These are phyloP conservation scores for Scedosporium minutisporum DNA, from an alignment of 2,329 filamentous ascomycete genomes.

Conservation along the genomic window DNA sequence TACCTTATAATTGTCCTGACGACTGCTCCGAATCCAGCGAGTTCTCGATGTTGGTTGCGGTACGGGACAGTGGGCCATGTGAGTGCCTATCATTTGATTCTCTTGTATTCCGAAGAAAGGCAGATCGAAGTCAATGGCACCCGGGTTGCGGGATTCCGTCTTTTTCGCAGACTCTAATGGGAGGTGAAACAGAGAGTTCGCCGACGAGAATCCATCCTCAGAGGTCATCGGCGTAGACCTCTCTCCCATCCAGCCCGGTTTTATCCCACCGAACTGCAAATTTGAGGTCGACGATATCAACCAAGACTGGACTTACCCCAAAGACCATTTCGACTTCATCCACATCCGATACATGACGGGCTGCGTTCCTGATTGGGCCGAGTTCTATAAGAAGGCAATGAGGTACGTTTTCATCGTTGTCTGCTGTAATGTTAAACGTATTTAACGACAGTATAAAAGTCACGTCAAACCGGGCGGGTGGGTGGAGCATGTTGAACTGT, in stretches of 20 bases:
- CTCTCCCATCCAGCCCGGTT: slow-evolving; percentile 47
- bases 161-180: background rate
- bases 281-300: slow-evolving; percentile 57
- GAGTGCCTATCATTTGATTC: background rate
- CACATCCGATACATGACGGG: slow-evolving; percentile 47
- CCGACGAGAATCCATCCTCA: slow-evolving; percentile 33
- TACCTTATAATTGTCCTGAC: background rate
- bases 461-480: slow-evolving; percentile 32
- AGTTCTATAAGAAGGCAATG: slow-evolving; percentile 35
- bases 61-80: slow-evolving; percentile 28
- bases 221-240: slow-evolving; percentile 45
- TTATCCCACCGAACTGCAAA: slow-evolving; percentile 50
- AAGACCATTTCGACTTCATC: slow-evolving; percentile 46
- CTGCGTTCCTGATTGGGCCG: slow-evolving; percentile 42
- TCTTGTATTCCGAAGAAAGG: too few relatives aligned
- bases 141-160: background rate
- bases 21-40: slow-evolving; percentile 11
- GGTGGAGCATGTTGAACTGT: slow-evolving; percentile 3
- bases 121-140: too few relatives aligned
- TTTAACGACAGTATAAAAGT: slow-evolving; percentile 17
- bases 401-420: slow-evolving; percentile 20
- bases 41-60: slow-evolving; percentile 26
- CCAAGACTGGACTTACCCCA: slow-evolving; percentile 34
- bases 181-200: slow-evolving; percentile 12
- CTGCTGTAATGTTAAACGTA: background rate